Base-by-base conservation (phyloP, 2,329 filamentous ascomycete species). In the Aspergillus pseudonomiae region DNA sequence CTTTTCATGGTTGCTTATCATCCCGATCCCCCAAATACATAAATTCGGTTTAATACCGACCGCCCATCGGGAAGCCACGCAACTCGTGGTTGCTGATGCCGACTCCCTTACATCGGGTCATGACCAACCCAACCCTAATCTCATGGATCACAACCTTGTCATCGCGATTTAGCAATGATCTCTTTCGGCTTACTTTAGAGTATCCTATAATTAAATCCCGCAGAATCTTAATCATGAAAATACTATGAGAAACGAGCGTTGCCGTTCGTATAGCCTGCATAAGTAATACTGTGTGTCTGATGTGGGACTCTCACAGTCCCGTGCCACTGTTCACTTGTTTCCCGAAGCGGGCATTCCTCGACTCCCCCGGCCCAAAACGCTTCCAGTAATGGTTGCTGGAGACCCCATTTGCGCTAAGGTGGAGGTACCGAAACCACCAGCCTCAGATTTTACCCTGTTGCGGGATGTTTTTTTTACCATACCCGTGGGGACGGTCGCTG, bases 301-400 rank as follows among this genome's bases (percentile, higher is more conserved):
- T 50, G 46, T 53, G 58, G 52, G 58, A 32, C 58, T 30, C 32
- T 5, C 46, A 10, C 28, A n/a, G n/a, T 52, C 32, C 50, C 58
- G 59, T 62, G 58, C 64, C 60, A 63, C 39, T 41, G n/a, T 41
- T 63, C 60, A 36, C 59, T 63, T 16, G 43, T 63, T 60, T 65
- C 68, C 68, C 70, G 68, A 75, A 70, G 61, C 73, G 73, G 74
- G 59, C 71, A 70, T 69, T 69, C 67, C 62, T 57, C 26, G 50
- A 59, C 61, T 21, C 43, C 19, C 52, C 53, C 62, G 67, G 53
- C 67, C 67, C 63, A 72, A 70, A 69, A 54, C 70, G 68, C 67
- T 55, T n/a, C 57, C 52, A 48, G 64, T 57, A 63, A 62, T 59
- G 58, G 58, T 60, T 30, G 39, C 48, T 62, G 61, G 64, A 60